Conservation (phyloP, 2,329 filamentous ascomycete species). For the Penicillium sp. region DNA sequence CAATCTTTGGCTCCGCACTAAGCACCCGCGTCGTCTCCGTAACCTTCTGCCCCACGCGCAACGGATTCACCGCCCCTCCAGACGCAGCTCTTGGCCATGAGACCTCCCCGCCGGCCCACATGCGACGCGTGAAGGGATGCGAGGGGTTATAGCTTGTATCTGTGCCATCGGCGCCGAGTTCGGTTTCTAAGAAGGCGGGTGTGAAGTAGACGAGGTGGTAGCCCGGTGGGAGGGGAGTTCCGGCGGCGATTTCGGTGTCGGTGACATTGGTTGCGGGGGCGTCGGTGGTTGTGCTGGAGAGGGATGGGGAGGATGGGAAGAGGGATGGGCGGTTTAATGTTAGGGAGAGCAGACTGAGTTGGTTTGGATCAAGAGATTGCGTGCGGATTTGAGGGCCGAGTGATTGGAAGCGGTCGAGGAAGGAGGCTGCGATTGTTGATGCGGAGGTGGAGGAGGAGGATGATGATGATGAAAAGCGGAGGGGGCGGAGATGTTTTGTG, state of each 20-base stretch:
- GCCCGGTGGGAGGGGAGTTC: slow-evolving; percentile 61
- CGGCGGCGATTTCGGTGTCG: slow-evolving; percentile 24
- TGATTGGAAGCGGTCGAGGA: slow-evolving; percentile 49
- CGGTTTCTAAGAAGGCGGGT: slow-evolving; percentile 57
- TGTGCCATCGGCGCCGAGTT: slow-evolving; percentile 65
- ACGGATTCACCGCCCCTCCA: slow-evolving; percentile 38
- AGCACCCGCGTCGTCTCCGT: slow-evolving; percentile 62
- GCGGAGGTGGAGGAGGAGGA: slow-evolving; percentile 29
- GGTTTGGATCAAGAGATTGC: slow-evolving; percentile 65
- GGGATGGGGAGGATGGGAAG: slow-evolving; percentile 43
- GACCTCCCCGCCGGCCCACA: slow-evolving; percentile 71
- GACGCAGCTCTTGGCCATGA: slow-evolving; percentile 49
- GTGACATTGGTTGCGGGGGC: slow-evolving; percentile 31
- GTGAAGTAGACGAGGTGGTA: slow-evolving; percentile 71
- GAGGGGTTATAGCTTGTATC: slow-evolving; percentile 65
- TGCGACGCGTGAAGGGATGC: slow-evolving; percentile 64
- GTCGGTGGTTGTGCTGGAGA: slow-evolving; percentile 39
- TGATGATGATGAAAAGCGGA: slow-evolving; percentile 21
- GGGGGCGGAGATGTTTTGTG: slow-evolving; percentile 9
- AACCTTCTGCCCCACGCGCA: slow-evolving; percentile 61
- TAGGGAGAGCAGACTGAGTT: slow-evolving; percentile 65
- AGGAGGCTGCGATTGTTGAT: slow-evolving; percentile 43
- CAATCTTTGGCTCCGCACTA: slow-evolving; percentile 60
- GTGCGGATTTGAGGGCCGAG: slow-evolving; percentile 48
- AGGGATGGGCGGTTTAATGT: slow-evolving; percentile 60